A percentile compares a stretch with the other conserved stretches of the same genome.
phyloP scores from a whole-genome alignment of 805 yeast species.

The Starmera pachycereana region DNA sequence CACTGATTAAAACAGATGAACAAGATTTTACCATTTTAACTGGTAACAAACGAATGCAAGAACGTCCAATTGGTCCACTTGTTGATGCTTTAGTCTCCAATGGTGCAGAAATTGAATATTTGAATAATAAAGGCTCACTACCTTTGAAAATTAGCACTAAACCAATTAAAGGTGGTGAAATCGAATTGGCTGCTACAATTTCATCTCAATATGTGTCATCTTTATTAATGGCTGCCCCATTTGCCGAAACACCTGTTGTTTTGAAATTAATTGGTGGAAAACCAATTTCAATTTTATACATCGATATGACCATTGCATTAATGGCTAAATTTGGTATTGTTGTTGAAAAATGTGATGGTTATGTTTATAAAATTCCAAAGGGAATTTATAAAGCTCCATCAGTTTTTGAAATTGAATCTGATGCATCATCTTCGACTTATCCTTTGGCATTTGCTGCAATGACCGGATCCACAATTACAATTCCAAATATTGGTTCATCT shows the following conservation, averaged over 20 bases:
- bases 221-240: slow-evolving; percentile 94
- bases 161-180: slow-evolving; percentile 80
- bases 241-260: slow-evolving; percentile 81
- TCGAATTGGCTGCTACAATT: slow-evolving; percentile 90
- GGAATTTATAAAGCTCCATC: slow-evolving; percentile 73
- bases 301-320: slow-evolving; percentile 95
- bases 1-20: slow-evolving; percentile 52
- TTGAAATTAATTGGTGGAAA: slow-evolving; percentile 88
- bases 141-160: slow-evolving; percentile 71
- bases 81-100: slow-evolving; percentile 82
- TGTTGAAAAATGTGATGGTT: slow-evolving; percentile 66
- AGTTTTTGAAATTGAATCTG: slow-evolving; percentile 87
- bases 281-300: slow-evolving; percentile 91
- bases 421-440: slow-evolving; percentile 96
- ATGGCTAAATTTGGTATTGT: slow-evolving; percentile 82
- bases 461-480: slow-evolving; percentile 85
- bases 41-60: slow-evolving; percentile 96
- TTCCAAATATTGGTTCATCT: slow-evolving; percentile 87
- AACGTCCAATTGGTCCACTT: slow-evolving; percentile 92
- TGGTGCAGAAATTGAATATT: slow-evolving; percentile 66
- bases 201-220: slow-evolving; percentile 98
- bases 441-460: slow-evolving; percentile 96
- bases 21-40: slow-evolving; percentile 42
- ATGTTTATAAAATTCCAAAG: slow-evolving; percentile 85
- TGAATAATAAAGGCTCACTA: slow-evolving; percentile 69